Conservation (phyloP, 371 early-diverging fungal species). For the Haplosporangium sp. region DNA sequence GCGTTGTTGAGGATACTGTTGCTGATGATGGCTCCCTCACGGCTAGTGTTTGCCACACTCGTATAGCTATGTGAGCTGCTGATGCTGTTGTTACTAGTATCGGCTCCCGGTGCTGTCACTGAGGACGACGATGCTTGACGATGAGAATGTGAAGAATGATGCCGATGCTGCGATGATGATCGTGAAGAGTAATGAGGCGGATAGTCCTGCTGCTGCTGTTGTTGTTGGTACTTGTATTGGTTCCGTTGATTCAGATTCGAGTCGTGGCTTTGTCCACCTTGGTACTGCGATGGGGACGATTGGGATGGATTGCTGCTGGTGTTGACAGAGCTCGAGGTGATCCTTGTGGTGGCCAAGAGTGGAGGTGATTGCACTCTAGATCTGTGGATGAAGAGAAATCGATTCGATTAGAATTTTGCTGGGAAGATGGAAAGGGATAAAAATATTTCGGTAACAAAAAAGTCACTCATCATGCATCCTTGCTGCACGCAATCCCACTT, state of each 20-base stretch:
- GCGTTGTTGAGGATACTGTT: slow-evolving; percentile 52
- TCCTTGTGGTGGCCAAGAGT: not conserved
- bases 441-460: too few species aligned
- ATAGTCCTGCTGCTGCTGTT: slow-evolving; percentile 6
- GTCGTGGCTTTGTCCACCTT: too few species aligned
- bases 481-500: too few species aligned
- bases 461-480: too few species aligned
- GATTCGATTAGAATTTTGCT: not conserved
- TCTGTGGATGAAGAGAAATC: not conserved
- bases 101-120: slow-evolving; percentile 14
- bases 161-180: not conserved
- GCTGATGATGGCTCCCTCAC: slow-evolving; percentile 41
- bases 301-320: not conserved
- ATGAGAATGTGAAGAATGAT: not conserved
- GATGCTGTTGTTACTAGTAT: slow-evolving; percentile 39
- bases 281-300: too few species aligned
- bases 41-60: slow-evolving; percentile 16
- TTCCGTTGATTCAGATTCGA: too few species aligned
- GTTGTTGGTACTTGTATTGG: not conserved
- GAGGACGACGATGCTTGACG: slow-evolving; percentile 3
- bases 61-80: slow-evolving; percentile 34
- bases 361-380: slow-evolving; percentile 11
- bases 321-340: not conserved
- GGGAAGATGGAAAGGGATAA: not conserved
- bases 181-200: slow-evolving; percentile 20